Percentiles rank a stretch among this genome's conserved stretches.
These are phyloP conservation scores for Aspergillus tanneri DNA, from an alignment of 2,329 filamentous ascomycete species.

Conservation along the genomic window DNA sequence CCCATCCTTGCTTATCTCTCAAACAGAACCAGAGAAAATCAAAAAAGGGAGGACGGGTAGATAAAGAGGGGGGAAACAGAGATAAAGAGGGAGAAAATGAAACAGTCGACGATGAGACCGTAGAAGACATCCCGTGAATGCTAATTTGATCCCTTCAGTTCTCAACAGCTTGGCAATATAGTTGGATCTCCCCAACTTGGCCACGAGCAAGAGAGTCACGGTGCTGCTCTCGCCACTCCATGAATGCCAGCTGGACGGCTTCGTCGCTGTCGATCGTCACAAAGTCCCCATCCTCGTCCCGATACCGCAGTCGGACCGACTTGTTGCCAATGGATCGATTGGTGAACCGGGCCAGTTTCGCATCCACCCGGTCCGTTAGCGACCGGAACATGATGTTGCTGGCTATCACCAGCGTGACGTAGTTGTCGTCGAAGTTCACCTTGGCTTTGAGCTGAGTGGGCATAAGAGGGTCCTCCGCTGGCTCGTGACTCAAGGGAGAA, in stretches of 20 bases:
- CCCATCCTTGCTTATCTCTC: conserved; percentile 13
- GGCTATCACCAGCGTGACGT: conserved; percentile 91
- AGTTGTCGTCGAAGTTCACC: conserved; percentile 87
- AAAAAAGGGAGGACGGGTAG: conserved; percentile 11
- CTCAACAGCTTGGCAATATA: conserved; percentile 68
- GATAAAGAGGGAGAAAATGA: background rate
- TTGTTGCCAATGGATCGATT: conserved; percentile 78
- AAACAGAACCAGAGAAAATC: conserved; percentile 14
- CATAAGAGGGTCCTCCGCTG: conserved; percentile 47
- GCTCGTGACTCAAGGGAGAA: conserved; percentile 36
- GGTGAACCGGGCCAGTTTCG: conserved; percentile 85
- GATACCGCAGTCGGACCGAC: conserved; percentile 82
- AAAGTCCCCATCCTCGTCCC: conserved; percentile 88
- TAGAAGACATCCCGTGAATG: background rate
- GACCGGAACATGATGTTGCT: conserved; percentile 95
- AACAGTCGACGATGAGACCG: conserved; percentile 3
- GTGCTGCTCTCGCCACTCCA: conserved; percentile 83
- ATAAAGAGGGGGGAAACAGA: conserved; percentile 7
- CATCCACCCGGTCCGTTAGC: conserved; percentile 91
- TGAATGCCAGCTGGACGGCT: conserved; percentile 92
- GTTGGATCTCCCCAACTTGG: conserved; percentile 83
- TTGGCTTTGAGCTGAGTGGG: conserved; percentile 89
- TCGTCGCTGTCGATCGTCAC: conserved; percentile 94
- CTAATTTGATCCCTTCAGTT: conserved; percentile 22
- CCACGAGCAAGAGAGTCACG: conserved; percentile 60